phyloP scores from a whole-genome alignment of 2,329 filamentous ascomycete genomes.

The Remersonia thermophila region DNA sequence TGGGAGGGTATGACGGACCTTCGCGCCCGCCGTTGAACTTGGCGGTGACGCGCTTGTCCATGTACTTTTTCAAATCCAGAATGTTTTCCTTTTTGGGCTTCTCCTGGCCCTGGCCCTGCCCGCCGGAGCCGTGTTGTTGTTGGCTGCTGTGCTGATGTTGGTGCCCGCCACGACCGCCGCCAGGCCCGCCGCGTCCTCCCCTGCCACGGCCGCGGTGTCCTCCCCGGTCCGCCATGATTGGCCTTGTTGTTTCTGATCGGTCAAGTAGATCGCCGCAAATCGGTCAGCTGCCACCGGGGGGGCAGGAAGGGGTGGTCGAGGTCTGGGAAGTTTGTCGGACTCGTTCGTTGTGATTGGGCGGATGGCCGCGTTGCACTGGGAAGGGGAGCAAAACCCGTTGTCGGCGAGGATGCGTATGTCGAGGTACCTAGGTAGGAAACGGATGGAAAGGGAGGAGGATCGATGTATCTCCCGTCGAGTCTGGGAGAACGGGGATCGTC shows the following conservation, averaged over 20 bases:
- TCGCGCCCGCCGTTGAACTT: conserved; percentile 95
- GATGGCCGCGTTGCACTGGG: too few relatives aligned
- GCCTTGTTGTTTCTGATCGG: conserved; percentile 8
- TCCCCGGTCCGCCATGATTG: conserved; percentile 38
- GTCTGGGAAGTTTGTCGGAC: too few relatives aligned
- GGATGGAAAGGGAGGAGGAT: too few relatives aligned
- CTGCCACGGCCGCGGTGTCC: conserved; percentile 23
- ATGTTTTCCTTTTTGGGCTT: conserved; percentile 98
- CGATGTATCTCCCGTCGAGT: too few relatives aligned
- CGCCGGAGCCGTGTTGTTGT: conserved; percentile 13
- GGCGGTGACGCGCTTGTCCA: conserved; percentile 90
- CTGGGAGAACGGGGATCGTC: too few relatives aligned
- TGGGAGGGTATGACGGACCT: conserved; percentile 40
- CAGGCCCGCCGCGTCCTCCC: conserved; percentile 22
- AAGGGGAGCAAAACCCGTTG: too few relatives aligned
- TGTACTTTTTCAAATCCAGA: conserved; percentile 85
- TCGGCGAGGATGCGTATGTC: too few relatives aligned
- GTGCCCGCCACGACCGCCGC: conserved; percentile 20
- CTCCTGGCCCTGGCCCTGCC: conserved; percentile 44
- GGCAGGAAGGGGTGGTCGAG: too few relatives aligned
- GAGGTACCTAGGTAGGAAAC: too few relatives aligned
- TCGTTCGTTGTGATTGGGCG: too few relatives aligned
- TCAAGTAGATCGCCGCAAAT: too few relatives aligned
- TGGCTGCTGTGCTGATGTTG: conserved; percentile 6
- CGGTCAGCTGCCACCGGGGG: too few relatives aligned